These are phyloP conservation scores for Jatropha podagrica DNA, from an alignment of 441 rosid genomes.

Conservation along the genomic window DNA sequence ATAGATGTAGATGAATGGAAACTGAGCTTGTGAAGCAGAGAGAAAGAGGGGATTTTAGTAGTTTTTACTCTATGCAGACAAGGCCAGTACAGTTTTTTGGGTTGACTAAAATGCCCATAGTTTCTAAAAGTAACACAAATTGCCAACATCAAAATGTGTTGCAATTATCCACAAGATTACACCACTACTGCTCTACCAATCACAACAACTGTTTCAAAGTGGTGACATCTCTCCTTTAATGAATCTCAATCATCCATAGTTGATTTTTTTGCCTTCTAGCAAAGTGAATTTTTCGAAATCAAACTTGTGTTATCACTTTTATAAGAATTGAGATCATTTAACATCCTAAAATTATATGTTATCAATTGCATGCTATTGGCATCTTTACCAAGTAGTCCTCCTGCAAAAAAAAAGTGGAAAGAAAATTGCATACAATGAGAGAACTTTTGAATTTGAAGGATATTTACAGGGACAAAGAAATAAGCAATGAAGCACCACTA, in stretches of 20 bases:
- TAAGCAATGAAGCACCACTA: background rate
- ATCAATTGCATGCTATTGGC: no score
- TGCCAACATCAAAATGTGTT: constrained; percentile 8
- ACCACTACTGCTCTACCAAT: background rate
- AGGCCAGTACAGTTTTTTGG: background rate
- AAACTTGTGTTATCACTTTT: no score
- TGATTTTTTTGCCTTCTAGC: no score
- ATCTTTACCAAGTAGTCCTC: no score
- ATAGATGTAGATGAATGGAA: constrained; percentile 34
- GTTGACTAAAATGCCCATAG: constrained; percentile 45
- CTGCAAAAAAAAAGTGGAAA: background rate
- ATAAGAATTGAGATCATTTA: no score
- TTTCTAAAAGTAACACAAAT: constrained; percentile 17
- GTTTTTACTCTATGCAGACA: constrained; percentile 18
- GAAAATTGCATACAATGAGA: background rate
- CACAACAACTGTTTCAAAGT: background rate
- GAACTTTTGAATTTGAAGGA: background rate
- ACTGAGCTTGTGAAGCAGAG: constrained; percentile 49
- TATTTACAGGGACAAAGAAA: background rate
- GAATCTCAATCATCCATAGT: no score
- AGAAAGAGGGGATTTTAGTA: constrained; percentile 18
- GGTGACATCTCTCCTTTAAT: no score
- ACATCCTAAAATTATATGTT: no score
- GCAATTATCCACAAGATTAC: constrained; percentile 22
- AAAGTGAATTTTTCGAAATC: no score